phyloP scores from a whole-genome alignment of 2,329 filamentous ascomycete species.

The Calonectria pteridis region DNA sequence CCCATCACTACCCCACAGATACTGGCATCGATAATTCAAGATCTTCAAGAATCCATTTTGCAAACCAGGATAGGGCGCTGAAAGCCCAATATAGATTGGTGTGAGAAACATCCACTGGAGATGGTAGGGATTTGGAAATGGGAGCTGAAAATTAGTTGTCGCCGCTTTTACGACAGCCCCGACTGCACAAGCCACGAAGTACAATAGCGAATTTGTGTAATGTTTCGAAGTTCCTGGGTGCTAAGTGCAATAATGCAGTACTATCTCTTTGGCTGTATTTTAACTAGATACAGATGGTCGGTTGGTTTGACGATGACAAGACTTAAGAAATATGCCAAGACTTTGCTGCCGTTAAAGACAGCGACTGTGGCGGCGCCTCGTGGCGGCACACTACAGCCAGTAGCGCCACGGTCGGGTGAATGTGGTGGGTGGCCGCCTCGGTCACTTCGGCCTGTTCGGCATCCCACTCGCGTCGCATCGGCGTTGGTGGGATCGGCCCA shows the following conservation, averaged over 20 bases:
- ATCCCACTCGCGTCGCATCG: constrained; percentile 3
- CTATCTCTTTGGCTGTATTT: not conserved
- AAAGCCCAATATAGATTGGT: not conserved
- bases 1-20: not conserved
- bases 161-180: not conserved
- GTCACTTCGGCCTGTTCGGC: not conserved
- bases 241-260: not conserved
- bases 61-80: not conserved
- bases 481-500: not conserved
- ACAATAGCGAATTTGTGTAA: not conserved
- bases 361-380: not conserved
- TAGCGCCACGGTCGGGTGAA: not conserved
- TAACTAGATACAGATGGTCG: not conserved
- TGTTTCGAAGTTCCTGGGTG: not conserved
- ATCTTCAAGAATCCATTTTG: not conserved
- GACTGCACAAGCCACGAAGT: no score
- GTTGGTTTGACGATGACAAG: not conserved
- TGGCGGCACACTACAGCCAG: not conserved
- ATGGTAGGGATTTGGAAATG: not conserved
- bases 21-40: not conserved
- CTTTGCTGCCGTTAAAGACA: not conserved
- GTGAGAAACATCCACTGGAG: not conserved
- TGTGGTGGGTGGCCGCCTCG: not conserved
- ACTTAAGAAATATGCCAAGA: not conserved
- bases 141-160: not conserved